Evolutionary conservation across 139 green algal species (phyloP), one percentile per base, ranked within the genome.

Genomic region (Tetradesmus lagerheimii): DNA sequence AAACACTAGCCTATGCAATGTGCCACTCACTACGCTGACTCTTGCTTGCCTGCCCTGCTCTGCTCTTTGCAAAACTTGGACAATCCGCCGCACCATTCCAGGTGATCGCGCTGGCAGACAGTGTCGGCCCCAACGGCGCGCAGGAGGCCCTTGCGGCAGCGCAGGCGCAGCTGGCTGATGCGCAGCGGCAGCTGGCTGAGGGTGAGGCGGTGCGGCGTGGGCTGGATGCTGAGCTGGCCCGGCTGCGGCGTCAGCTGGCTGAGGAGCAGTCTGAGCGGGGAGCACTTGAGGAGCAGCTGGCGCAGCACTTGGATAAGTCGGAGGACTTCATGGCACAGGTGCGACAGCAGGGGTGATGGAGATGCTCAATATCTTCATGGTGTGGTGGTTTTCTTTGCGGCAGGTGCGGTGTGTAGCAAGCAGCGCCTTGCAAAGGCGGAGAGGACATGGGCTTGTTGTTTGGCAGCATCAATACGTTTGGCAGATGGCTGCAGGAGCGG

Each of bases 191-290:
- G 91, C 62, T 91, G 27, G 83, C 87, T 27, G 76, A 91, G 37
- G 77, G 38, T 3, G 83, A 83, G 18, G 84, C 83, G 3, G 47
- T 25, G 2, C 78, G 57, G n/a, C 41, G 80, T 18, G 47, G 34
- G 27, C 34, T 85, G 45, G 86, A 90, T 9, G 71, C 76, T 45
- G 91, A 93, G 47, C 41, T 94, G 27, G 87, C 74, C 5, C 39
- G 84, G 75, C 53, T 91, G 43, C 47, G 43, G 27, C 80, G 85
- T 31, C 86, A 94, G 43, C 87, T 96, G 39, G 86, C 79, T 20
- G 94, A 94, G 53, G 93, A 96, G 89, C 84, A 93, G 35, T 45
- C 67, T 15, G 91, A 93, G 83, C 79, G 85, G 4, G 57, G 34
- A 0, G 62, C 90, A 11, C 81, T 92, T 37, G 79, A 90, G 37